Evolutionary conservation across 106 monocot genomes (phyloP).

Genomic region (Xerophyta viscosa): DNA sequence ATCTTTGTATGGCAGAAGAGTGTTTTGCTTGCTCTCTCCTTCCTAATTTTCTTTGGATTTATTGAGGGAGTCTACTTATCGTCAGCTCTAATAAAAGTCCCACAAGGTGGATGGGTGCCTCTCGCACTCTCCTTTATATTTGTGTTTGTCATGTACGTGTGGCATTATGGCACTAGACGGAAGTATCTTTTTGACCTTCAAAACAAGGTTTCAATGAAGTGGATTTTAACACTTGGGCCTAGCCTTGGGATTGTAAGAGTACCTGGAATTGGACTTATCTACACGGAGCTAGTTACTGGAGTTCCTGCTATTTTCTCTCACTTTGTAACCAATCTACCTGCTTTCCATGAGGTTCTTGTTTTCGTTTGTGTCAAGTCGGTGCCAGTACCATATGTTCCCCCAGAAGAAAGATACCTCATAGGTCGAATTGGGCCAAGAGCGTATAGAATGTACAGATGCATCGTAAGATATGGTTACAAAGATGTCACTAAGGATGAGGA

Average conservation of each 20-base stretch:
- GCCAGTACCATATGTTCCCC: slow-evolving; percentile 25
- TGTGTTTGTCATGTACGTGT: slow-evolving; percentile 38
- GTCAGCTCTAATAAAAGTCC: slow-evolving; percentile 31
- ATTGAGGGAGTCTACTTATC: slow-evolving; percentile 35
- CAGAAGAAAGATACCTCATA: slow-evolving; percentile 35
- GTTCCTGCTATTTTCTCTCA: slow-evolving; percentile 45
- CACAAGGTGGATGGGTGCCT: slow-evolving; percentile 36
- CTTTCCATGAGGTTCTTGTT: slow-evolving; percentile 34
- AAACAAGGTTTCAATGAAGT: slow-evolving; percentile 39
- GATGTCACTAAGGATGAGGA: slow-evolving; percentile 32
- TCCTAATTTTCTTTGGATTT: slow-evolving; percentile 35
- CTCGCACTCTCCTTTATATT: slow-evolving; percentile 22
- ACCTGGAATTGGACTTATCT: slow-evolving; percentile 37
- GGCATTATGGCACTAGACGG: slow-evolving; percentile 34
- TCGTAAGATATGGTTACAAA: slow-evolving; percentile 41
- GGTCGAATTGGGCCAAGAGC: slow-evolving; percentile 31
- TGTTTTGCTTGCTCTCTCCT: slow-evolving; percentile 9
- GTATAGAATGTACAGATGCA: slow-evolving; percentile 36
- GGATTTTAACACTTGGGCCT: slow-evolving; percentile 28
- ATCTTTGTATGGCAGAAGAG: slow-evolving; percentile 35
- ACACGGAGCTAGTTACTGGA: slow-evolving; percentile 38
- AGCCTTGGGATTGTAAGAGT: slow-evolving; percentile 34
- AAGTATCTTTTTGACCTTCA: slow-evolving; percentile 30
- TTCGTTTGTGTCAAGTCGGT: slow-evolving; percentile 42
- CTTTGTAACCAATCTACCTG: slow-evolving; percentile 40